phyloP scores from a whole-genome alignment of 257 asterid species.

The Lycium ferocissimum region DNA sequence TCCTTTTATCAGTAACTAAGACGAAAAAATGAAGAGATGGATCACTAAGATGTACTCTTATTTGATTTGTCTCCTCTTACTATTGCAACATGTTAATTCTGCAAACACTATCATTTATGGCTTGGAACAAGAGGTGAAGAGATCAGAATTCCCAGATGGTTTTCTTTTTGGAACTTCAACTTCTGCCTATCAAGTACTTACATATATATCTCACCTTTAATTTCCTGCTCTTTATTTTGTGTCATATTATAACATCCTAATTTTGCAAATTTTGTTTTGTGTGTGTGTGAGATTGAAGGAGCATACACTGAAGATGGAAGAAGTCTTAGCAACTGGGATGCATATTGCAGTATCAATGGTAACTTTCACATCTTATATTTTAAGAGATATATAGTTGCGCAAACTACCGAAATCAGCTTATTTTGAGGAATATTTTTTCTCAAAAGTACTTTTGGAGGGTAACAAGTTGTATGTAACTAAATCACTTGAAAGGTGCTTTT shows the following conservation, averaged over 20 bases:
- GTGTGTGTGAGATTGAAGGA: conserved; percentile 38
- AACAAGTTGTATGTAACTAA: too few relatives aligned
- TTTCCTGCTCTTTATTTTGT: neutral
- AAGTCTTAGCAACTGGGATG: conserved; percentile 43
- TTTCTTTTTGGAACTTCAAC: conserved; percentile 35
- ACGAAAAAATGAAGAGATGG: neutral
- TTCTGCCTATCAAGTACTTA: conserved; percentile 28
- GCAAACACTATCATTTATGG: neutral
- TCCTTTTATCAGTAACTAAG: too few relatives aligned
- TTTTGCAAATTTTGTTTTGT: too few relatives aligned
- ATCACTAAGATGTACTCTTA: neutral
- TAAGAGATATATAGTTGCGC: too few relatives aligned
- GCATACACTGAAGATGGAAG: conserved; percentile 42
- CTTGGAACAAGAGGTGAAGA: conserved; percentile 4
- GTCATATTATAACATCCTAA: neutral
- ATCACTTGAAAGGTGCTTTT: too few relatives aligned
- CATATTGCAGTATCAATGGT: conserved; percentile 34
- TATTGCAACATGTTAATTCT: neutral
- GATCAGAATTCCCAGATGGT: conserved; percentile 26
- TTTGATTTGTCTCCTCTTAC: conserved; percentile 7
- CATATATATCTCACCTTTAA: neutral
- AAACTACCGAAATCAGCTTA: too few relatives aligned
- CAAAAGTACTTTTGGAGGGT: too few relatives aligned
- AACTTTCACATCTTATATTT: neutral
- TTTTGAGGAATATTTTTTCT: too few relatives aligned